These are phyloP conservation scores for Phylloporus arenicola DNA, from an alignment of 768 basidiomycete genomes.

Conservation along the genomic window DNA sequence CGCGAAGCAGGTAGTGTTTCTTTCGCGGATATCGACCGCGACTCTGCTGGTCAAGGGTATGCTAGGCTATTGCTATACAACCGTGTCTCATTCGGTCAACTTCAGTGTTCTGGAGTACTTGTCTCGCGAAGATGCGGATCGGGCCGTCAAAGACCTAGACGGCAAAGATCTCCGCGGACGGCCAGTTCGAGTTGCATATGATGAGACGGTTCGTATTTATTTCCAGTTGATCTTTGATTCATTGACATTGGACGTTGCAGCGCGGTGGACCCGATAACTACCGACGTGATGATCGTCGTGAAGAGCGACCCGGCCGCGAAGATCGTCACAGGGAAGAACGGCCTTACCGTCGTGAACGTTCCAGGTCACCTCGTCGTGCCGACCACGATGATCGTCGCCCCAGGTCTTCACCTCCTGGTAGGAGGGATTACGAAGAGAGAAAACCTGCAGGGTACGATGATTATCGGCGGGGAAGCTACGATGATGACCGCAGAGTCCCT, in stretches of 20 bases:
- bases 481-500: slow-evolving; percentile 80
- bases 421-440: slow-evolving; percentile 79
- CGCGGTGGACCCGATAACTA: slow-evolving; percentile 69
- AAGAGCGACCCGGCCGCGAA: slow-evolving; percentile 48
- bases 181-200: slow-evolving; percentile 64
- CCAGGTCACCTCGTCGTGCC: slow-evolving; percentile 74
- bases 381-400: slow-evolving; percentile 73
- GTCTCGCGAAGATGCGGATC: slow-evolving; percentile 84
- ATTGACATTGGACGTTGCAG: slow-evolving; percentile 29
- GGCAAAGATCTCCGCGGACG: slow-evolving; percentile 84
- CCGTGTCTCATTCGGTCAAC: slow-evolving; percentile 3
- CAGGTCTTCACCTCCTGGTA: slow-evolving; percentile 70
- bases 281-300: slow-evolving; percentile 68
- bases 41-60: slow-evolving; percentile 81
- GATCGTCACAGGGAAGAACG: slow-evolving; percentile 55
- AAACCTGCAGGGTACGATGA: slow-evolving; percentile 92
- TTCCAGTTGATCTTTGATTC: neutral
- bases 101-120: slow-evolving; percentile 86
- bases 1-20: slow-evolving; percentile 90
- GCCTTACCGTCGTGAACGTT: slow-evolving; percentile 68
- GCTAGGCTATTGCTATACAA: slow-evolving; percentile 20
- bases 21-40: slow-evolving; percentile 92
- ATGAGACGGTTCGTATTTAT: slow-evolving; percentile 49
- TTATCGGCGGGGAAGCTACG: slow-evolving; percentile 71
- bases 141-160: slow-evolving; percentile 84